A percentile compares a stretch with the other conserved stretches of the same genome.
Conservation (phyloP, 495 filamentous ascomycete species). For the Neurospora terricola region DNA sequence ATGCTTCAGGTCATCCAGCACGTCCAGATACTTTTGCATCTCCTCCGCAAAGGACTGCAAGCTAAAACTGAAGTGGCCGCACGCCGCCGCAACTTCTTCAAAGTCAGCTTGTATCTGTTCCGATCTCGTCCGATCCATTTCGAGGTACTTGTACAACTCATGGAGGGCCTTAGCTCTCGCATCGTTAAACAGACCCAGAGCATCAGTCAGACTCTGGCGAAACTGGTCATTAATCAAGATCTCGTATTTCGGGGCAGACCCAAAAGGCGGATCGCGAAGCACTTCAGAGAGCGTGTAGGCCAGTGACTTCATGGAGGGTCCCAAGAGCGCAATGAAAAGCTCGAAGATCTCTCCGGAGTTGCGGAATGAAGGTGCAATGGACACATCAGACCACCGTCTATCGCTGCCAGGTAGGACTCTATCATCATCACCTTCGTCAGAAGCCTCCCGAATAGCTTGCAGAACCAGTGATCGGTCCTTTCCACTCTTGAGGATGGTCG, state of each 20-base stretch:
- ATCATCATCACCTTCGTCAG: slow-evolving; percentile 48
- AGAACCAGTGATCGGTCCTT: slow-evolving; percentile 30
- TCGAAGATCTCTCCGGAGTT: slow-evolving; percentile 75
- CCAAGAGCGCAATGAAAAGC: slow-evolving; percentile 74
- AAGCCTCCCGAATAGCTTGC: slow-evolving; percentile 55
- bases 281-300: slow-evolving; percentile 83
- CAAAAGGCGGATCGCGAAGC: slow-evolving; percentile 78
- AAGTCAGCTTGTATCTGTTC: slow-evolving; percentile 80
- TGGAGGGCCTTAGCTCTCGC: slow-evolving; percentile 66
- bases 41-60: slow-evolving; percentile 84
- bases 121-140: slow-evolving; percentile 51
- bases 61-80: slow-evolving; percentile 88
- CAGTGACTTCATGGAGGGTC: slow-evolving; percentile 91
- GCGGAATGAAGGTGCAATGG: slow-evolving; percentile 24
- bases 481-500: slow-evolving; percentile 20
- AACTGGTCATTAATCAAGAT: slow-evolving; percentile 73
- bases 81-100: slow-evolving; percentile 92
- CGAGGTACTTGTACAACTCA: slow-evolving; percentile 66
- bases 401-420: slow-evolving; percentile 19
- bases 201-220: slow-evolving; percentile 63
- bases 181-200: slow-evolving; percentile 64
- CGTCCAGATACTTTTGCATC: slow-evolving; percentile 68
- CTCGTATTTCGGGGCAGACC: slow-evolving; percentile 47
- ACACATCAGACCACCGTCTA: slow-evolving; percentile 3
- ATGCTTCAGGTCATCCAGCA: slow-evolving; percentile 73